phyloP scores from a whole-genome alignment of 164 flowering plant genomes.

The Tinospora cordifolia region DNA sequence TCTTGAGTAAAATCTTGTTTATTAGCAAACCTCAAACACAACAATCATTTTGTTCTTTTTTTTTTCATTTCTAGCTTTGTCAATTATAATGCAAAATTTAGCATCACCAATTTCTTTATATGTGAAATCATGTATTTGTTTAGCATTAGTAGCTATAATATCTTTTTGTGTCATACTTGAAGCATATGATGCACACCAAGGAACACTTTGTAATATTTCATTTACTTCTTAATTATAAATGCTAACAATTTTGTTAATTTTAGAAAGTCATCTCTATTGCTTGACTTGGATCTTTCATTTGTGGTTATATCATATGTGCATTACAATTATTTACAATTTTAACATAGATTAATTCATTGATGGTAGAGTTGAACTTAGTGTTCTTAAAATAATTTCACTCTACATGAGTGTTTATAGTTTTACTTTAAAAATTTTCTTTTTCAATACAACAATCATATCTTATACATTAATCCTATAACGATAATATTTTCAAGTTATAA shows the following conservation, averaged over 20 bases:
- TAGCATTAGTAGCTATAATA: conserved; percentile 6
- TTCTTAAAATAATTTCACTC: no score
- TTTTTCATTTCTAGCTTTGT: conserved; percentile 15
- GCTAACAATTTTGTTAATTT: background rate
- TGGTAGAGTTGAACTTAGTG: no score
- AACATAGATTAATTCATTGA: no score
- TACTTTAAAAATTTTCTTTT: no score
- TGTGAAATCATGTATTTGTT: conserved; percentile 1
- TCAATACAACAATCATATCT: no score
- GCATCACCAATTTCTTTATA: conserved; percentile 10
- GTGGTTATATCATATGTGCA: no score
- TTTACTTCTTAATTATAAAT: conserved; percentile 6
- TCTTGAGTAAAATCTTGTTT: conserved; percentile 3
- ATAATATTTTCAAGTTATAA: no score
- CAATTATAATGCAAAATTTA: conserved; percentile 21
- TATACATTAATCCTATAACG: no score
- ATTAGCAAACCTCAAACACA: conserved; percentile 19
- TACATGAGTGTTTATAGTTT: no score
- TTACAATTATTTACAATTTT: no score
- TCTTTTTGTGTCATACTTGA: conserved; percentile 20
- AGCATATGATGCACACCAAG: conserved; percentile 5
- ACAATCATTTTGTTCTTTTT: conserved; percentile 19
- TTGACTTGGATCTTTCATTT: conserved; percentile 6
- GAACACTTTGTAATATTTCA: conserved; percentile 13
- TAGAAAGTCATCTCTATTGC: conserved; percentile 14